These are phyloP conservation scores for Neurospora tetrasperma DNA, from an alignment of 495 filamentous ascomycete species.

Conservation along the genomic window DNA sequence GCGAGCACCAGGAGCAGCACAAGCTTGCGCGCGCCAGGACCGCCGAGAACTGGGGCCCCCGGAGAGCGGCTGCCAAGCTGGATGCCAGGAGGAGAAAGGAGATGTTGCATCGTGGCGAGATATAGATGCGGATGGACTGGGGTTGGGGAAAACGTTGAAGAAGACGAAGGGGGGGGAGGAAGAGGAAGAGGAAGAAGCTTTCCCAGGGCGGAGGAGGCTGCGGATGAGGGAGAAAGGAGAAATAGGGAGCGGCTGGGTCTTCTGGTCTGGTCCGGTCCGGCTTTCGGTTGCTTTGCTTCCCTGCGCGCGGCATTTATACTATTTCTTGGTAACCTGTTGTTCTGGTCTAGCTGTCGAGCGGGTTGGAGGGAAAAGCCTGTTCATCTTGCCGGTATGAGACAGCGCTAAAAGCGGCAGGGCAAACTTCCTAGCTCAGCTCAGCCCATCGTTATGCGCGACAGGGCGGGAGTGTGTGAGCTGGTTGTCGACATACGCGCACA, in stretches of 20 bases:
- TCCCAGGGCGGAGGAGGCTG: background rate
- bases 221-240: background rate
- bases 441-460: background rate
- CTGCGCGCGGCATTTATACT: background rate
- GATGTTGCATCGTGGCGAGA: conserved; percentile 42
- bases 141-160: background rate
- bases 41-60: conserved; percentile 63
- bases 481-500: background rate
- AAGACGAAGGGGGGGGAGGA: background rate
- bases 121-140: conserved; percentile 21
- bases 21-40: conserved; percentile 41
- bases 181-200: background rate
- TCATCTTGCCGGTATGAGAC: background rate
- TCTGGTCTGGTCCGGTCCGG: background rate
- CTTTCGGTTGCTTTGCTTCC: background rate
- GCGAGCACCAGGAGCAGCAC: conserved; percentile 29
- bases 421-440: background rate
- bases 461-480: background rate
- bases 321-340: background rate
- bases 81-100: conserved; percentile 60
- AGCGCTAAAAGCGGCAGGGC: background rate
- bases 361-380: background rate
- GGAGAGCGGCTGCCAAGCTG: conserved; percentile 59
- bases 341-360: background rate
- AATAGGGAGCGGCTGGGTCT: background rate